Evolutionary conservation across 1,284 basidiomycete species (phyloP).

Genomic region (Ceratobasidium theobromae): DNA sequence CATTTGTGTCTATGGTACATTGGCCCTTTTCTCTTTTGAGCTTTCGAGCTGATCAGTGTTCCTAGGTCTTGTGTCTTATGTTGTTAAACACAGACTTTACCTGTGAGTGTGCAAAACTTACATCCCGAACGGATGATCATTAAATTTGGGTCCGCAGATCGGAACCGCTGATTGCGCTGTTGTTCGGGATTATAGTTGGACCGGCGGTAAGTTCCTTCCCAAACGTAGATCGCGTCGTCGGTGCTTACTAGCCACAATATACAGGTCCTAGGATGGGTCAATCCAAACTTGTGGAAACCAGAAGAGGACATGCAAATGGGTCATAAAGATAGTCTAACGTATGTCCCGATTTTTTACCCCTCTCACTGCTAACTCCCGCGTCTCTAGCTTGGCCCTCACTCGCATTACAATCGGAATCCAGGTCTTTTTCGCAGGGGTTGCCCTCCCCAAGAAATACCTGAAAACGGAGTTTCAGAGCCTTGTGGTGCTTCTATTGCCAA

Average conservation of each 20-base stretch:
- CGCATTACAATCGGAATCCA: slow-evolving; percentile 27
- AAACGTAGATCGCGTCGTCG: no score
- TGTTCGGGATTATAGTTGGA: slow-evolving; percentile 23
- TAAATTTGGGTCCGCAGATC: background rate
- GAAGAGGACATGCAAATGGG: slow-evolving; percentile 15
- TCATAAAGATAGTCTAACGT: slow-evolving; percentile 26
- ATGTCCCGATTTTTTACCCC: background rate
- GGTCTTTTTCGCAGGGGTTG: slow-evolving; percentile 24
- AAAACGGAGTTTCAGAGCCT: slow-evolving; percentile 29
- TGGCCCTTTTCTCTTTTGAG: background rate
- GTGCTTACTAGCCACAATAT: no score
- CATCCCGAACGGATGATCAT: background rate
- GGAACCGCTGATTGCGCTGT: slow-evolving; percentile 12
- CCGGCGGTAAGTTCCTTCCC: slow-evolving; percentile 3
- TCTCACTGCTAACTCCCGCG: background rate
- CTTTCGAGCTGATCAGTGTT: no score
- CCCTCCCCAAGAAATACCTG: slow-evolving; percentile 29
- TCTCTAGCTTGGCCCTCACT: slow-evolving; percentile 8
- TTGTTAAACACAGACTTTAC: slow-evolving; percentile 19
- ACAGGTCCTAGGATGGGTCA: slow-evolving; percentile 16
- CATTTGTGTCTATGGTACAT: slow-evolving; percentile 18
- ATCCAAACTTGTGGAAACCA: slow-evolving; percentile 14
- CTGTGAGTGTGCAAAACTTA: background rate
- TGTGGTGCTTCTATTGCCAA: slow-evolving; percentile 17
- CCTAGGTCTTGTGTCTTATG: slow-evolving; percentile 14